These are phyloP conservation scores for Gynochthodes officinalis DNA, from an alignment of 257 asterid genomes.

Conservation along the genomic window DNA sequence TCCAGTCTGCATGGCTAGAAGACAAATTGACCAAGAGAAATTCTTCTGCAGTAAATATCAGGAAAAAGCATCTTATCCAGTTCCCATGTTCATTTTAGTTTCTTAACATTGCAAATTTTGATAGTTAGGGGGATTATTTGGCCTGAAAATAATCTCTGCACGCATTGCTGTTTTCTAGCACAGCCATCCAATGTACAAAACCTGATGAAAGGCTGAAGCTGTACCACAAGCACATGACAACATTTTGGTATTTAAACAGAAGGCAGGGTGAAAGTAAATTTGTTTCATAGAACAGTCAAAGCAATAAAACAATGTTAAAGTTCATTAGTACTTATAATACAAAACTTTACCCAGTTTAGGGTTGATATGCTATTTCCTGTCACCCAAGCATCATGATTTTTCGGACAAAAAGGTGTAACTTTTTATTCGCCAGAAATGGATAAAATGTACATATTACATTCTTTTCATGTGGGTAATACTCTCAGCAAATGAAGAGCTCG, in stretches of 20 bases:
- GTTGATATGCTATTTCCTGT: neutral
- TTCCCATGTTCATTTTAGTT: neutral
- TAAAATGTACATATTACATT: neutral
- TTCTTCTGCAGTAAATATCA: neutral
- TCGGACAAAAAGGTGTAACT: neutral
- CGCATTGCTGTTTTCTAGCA: neutral
- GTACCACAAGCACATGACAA: neutral
- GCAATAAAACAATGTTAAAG: neutral
- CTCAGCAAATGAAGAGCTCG: slow-evolving; percentile 74
- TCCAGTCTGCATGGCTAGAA: neutral
- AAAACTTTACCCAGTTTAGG: neutral
- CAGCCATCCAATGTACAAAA: neutral
- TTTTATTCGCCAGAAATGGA: neutral
- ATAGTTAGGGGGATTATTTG: neutral
- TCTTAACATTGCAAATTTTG: neutral
- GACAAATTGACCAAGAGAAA: slow-evolving; percentile 6
- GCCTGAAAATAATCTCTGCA: neutral
- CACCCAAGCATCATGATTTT: neutral
- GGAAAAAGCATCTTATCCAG: neutral
- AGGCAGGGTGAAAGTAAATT: neutral
- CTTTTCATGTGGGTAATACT: slow-evolving; percentile 50
- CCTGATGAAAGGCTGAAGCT: neutral
- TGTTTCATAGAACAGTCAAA: neutral
- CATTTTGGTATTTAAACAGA: neutral
- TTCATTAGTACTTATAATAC: neutral